A percentile compares a stretch with the other conserved stretches of the same genome.
phyloP scores from a whole-genome alignment of 2,329 filamentous ascomycete species.

The Colletotrichum endophyticum region DNA sequence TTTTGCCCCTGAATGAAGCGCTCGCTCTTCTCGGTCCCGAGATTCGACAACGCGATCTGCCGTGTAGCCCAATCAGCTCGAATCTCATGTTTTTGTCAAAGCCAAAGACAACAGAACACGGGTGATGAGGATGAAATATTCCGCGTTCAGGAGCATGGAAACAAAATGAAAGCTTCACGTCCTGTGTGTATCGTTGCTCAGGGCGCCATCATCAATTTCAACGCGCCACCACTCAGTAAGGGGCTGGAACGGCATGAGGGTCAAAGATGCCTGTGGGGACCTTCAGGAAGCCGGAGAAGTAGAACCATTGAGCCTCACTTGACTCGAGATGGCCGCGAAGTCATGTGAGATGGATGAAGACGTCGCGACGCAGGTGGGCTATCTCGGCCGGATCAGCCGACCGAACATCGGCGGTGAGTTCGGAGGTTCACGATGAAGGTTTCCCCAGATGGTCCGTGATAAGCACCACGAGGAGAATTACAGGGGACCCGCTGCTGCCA shows the following conservation, averaged over 20 bases:
- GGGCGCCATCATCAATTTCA: not conserved
- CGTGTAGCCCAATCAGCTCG: not conserved
- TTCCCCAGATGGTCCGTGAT: not conserved
- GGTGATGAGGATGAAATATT: fast-evolving
- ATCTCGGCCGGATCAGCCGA: slow-evolving; percentile 8
- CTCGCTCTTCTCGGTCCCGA: not conserved
- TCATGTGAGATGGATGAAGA: not conserved
- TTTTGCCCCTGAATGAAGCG: not conserved
- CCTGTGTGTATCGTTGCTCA: not conserved
- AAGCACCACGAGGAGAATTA: not conserved
- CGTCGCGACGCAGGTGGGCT: not conserved
- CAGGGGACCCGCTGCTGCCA: not conserved
- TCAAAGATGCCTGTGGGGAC: not conserved
- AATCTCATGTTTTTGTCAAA: not conserved
- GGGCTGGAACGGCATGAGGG: not conserved
- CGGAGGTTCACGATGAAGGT: not conserved
- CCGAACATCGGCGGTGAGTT: not conserved
- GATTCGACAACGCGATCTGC: not conserved
- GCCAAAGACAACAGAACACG: not conserved
- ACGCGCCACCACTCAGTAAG: not conserved
- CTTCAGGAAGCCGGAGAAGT: not conserved
- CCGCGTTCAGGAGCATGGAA: fast-evolving
- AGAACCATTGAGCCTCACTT: not conserved
- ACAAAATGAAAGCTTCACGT: not conserved
- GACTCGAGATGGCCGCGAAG: not conserved